Percentiles rank a stretch among this genome's conserved stretches.
phyloP scores from a whole-genome alignment of 257 asterid species.

The Solanum habrochaites region DNA sequence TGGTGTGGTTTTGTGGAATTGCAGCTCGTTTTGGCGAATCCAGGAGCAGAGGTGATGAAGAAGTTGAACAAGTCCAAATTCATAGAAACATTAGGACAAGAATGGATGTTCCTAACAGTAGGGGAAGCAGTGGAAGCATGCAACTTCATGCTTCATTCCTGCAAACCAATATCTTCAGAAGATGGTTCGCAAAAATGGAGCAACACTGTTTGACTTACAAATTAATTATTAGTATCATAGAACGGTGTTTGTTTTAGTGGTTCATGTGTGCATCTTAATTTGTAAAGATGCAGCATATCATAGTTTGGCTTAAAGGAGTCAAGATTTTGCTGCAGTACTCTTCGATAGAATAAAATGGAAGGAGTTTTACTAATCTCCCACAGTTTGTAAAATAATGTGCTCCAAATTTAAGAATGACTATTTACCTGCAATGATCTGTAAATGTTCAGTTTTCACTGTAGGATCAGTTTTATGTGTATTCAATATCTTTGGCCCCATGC shows the following conservation, averaged over 20 bases:
- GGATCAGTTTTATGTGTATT: not conserved
- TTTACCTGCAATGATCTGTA: not conserved
- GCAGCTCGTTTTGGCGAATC: conserved; percentile 72
- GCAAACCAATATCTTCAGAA: conserved; percentile 21
- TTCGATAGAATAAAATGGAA: not conserved
- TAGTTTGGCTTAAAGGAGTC: not conserved
- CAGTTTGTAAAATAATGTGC: not conserved
- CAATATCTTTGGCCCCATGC: not conserved
- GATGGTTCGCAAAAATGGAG: conserved; percentile 26
- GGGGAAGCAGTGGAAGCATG: conserved; percentile 92
- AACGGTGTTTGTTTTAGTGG: not conserved
- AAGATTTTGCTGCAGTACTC: not conserved
- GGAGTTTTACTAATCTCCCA: not conserved
- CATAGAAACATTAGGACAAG: conserved; percentile 59
- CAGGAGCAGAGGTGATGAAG: conserved; percentile 87
- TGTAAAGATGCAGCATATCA: not conserved
- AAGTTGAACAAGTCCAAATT: conserved; percentile 68
- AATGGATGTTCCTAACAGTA: conserved; percentile 80
- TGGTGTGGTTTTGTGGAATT: not conserved
- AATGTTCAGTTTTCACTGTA: not conserved
- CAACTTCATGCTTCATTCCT: conserved; percentile 66
- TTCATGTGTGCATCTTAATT: not conserved
- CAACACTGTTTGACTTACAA: conserved; percentile 26
- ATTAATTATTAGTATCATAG: not conserved
- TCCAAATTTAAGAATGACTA: not conserved